A percentile compares a stretch with the other conserved stretches of the same genome.
Evolutionary conservation across 495 filamentous ascomycete genomes (phyloP).

Genomic region (Penicillium goetzii): DNA sequence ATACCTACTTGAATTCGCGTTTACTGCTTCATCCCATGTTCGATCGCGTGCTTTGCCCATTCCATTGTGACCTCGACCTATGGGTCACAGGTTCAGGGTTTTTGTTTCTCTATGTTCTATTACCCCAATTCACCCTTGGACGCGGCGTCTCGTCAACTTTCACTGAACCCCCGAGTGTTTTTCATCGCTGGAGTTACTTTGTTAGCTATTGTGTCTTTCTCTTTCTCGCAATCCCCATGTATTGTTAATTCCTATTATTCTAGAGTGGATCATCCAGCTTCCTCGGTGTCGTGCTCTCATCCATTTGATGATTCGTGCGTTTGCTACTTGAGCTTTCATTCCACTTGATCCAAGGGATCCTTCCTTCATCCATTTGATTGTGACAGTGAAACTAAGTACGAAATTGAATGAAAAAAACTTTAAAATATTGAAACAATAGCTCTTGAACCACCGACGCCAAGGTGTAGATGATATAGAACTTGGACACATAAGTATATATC

Average conservation of each 20-base stretch:
- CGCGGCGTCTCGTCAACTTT: neutral
- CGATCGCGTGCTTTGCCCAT: neutral
- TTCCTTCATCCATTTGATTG: neutral
- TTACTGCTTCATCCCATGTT: neutral
- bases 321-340: neutral
- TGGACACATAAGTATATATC: neutral
- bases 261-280: neutral
- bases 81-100: neutral
- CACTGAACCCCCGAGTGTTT: neutral
- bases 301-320: neutral
- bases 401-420: constrained; percentile 9
- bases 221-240: neutral
- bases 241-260: neutral
- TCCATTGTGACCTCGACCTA: neutral
- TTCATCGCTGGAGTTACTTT: constrained; percentile 1
- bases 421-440: neutral
- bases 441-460: neutral
- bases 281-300: constrained; percentile 1
- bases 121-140: neutral
- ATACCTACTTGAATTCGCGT: neutral
- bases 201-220: neutral
- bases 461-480: neutral
- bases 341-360: neutral
- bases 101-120: neutral
- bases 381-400: constrained; percentile 5